Conservation (phyloP, 768 basidiomycete species). For the Tylopilus intermedius region DNA sequence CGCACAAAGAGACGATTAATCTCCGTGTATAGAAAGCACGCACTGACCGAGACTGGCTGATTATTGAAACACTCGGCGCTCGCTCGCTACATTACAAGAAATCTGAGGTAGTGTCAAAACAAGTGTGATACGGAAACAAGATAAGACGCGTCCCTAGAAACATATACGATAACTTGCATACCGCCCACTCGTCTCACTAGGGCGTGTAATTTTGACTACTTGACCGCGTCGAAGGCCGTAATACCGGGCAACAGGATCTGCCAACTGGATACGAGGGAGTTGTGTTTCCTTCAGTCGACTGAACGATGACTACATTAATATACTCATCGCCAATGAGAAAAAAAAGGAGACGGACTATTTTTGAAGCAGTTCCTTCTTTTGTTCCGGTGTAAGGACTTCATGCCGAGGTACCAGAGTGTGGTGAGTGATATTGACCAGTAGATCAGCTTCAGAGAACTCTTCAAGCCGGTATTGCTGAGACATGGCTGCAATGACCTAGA, state of each 20-base stretch:
- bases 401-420: constrained; percentile 94
- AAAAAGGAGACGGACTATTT: constrained; percentile 71
- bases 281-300: constrained; percentile 98
- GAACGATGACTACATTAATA: constrained; percentile 8
- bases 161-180: constrained; percentile 92
- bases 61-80: constrained; percentile 5
- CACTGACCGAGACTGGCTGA: constrained; percentile 1
- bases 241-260: constrained; percentile 97
- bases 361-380: constrained; percentile 81
- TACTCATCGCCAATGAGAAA: constrained; percentile 2
- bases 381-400: constrained; percentile 76
- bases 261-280: constrained; percentile 91
- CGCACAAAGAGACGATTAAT: not conserved
- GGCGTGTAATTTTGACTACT: constrained; percentile 96
- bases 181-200: constrained; percentile 93
- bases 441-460: constrained; percentile 93
- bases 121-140: not conserved
- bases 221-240: constrained; percentile 94
- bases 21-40: not conserved
- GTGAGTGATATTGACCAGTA: constrained; percentile 95
- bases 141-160: constrained; percentile 43
- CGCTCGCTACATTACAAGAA: constrained; percentile 13
- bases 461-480: constrained; percentile 81
- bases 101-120: constrained; percentile 6
- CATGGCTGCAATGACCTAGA: constrained; percentile 89